These are phyloP conservation scores for Buddleja alternifolia DNA, from an alignment of 257 asterid species.

Conservation along the genomic window DNA sequence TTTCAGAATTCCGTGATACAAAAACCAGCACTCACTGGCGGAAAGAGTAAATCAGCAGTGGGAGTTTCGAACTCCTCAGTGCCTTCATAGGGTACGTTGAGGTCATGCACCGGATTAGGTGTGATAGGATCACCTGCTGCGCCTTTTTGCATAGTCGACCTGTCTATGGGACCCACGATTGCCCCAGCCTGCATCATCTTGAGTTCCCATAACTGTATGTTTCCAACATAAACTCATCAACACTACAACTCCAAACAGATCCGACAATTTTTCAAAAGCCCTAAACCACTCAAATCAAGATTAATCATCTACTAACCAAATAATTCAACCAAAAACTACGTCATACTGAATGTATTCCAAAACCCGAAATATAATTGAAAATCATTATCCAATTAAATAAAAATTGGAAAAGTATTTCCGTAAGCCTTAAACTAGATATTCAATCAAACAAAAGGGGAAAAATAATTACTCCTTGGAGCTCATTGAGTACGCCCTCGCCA, in stretches of 20 bases:
- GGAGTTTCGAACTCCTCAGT: constrained; percentile 97
- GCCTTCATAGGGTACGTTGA: constrained; percentile 94
- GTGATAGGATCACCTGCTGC: constrained; percentile 61
- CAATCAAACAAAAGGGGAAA: constrained; percentile 5
- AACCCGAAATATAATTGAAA: too few relatives aligned
- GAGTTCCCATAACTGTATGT: constrained; percentile 77
- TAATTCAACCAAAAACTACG: neutral
- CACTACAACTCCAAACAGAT: constrained; percentile 32
- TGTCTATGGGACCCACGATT: constrained; percentile 76
- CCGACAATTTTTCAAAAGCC: constrained; percentile 29
- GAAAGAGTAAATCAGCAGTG: constrained; percentile 91
- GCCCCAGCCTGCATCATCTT: constrained; percentile 96
- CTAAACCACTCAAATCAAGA: constrained; percentile 19
- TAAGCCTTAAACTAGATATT: constrained; percentile 32
- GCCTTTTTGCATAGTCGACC: constrained; percentile 57
- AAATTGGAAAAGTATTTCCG: neutral
- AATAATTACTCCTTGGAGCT: constrained; percentile 84
- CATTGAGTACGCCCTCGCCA: constrained; percentile 76
- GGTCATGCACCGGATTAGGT: constrained; percentile 82
- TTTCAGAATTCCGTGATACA: neutral
- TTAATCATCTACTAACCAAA: constrained; percentile 24
- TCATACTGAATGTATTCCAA: too few relatives aligned
- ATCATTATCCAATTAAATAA: too few relatives aligned
- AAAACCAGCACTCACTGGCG: constrained; percentile 67
- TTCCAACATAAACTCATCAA: constrained; percentile 31